Percentiles rank a stretch among this genome's conserved stretches.
These are phyloP conservation scores for Pleomassaria siparia DNA, from an alignment of 2,329 filamentous ascomycete species.

Conservation along the genomic window DNA sequence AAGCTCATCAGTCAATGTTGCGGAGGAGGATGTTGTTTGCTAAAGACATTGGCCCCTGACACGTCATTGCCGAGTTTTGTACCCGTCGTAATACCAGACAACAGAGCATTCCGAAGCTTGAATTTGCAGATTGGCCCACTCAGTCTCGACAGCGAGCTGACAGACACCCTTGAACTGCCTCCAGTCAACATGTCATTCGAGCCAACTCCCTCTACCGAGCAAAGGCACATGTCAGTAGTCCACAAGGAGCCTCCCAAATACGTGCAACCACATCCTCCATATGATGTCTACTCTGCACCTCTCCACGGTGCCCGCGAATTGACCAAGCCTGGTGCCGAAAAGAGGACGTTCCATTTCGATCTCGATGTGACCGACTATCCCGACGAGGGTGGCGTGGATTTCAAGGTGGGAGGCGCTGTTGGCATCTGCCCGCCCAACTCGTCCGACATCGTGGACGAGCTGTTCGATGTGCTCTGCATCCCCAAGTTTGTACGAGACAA, in stretches of 20 bases:
- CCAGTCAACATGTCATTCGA: slow-evolving; percentile 73
- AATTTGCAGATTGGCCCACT: slow-evolving; percentile 75
- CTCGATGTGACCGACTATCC: slow-evolving; percentile 96
- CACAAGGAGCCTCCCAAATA: slow-evolving; percentile 76
- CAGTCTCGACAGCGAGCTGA: slow-evolving; percentile 68
- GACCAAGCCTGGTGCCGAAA: slow-evolving; percentile 86
- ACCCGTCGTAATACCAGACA: slow-evolving; percentile 67
- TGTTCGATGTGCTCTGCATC: slow-evolving; percentile 79
- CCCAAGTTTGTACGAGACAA: slow-evolving; percentile 83
- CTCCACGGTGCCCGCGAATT: slow-evolving; percentile 83
- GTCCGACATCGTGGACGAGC: slow-evolving; percentile 71
- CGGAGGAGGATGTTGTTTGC: slow-evolving; percentile 65
- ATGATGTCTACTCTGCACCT: slow-evolving; percentile 87
- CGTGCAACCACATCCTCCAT: slow-evolving; percentile 92
- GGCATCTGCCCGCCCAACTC: slow-evolving; percentile 91
- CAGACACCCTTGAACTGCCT: slow-evolving; percentile 70
- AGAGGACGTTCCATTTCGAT: slow-evolving; percentile 96
- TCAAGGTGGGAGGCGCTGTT: slow-evolving; percentile 94
- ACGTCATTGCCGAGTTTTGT: slow-evolving; percentile 46
- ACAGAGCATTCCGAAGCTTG: slow-evolving; percentile 79
- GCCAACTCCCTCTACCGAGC: slow-evolving; percentile 52
- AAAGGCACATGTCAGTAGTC: slow-evolving; percentile 46
- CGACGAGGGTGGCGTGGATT: slow-evolving; percentile 79
- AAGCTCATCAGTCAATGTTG: slow-evolving; percentile 64
- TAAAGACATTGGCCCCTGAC: slow-evolving; percentile 56